Evolutionary conservation across 1,284 basidiomycete species (phyloP), one percentile per base, ranked within the genome.

Genomic region (Ustilago sp.): DNA sequence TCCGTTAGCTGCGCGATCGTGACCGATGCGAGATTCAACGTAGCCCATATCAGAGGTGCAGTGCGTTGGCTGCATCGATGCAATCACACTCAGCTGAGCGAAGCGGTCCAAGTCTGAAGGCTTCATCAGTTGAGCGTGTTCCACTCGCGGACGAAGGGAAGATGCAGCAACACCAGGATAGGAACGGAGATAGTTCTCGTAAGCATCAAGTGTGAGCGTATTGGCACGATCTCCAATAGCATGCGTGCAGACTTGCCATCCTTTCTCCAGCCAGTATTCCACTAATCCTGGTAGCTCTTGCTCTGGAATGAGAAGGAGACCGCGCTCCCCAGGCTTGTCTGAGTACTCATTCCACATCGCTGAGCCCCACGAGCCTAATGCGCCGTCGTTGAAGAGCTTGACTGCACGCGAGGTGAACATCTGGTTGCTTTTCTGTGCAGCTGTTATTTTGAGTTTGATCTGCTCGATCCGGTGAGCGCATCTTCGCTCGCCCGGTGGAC

Each of bases 61-160:
- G 85, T 98, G 94, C 0, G 94, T 96, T 0, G 95, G 95, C 82
- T 98, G 95, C 31, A 95, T 93, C 75, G 94, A 95, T 1, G 93
- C 90, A 79, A 97, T 93, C 17, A 97, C 93, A 80, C 93, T 93
- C 11, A 96, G 88, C 51, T 87, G 87, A 19, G 91, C 92, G 28
- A 91, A 89, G 13, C 94, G 89, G 64, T 89, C 82, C 12, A 96
- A 82, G 84, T 97, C 94, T 1, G 89, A 87, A 5, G 83, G 86
- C 1, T 63, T 56, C 60, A 84, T 55, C 64, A 97, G 94, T 86
- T 98, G 95, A 0, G 94, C 92, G 86, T 98, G 95, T 83, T 98
- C 95, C 32, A 96, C 91, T 28, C 95, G 88, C 1, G 93, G 91
- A 19, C 94, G 88, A 80, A 89, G 89, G 50, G 35, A 68, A 58